A percentile compares a stretch with the other conserved stretches of the same genome.
These are phyloP conservation scores for Globisporangium sylvaticum DNA, from an alignment of 352 stramenopile species.

Conservation along the genomic window DNA sequence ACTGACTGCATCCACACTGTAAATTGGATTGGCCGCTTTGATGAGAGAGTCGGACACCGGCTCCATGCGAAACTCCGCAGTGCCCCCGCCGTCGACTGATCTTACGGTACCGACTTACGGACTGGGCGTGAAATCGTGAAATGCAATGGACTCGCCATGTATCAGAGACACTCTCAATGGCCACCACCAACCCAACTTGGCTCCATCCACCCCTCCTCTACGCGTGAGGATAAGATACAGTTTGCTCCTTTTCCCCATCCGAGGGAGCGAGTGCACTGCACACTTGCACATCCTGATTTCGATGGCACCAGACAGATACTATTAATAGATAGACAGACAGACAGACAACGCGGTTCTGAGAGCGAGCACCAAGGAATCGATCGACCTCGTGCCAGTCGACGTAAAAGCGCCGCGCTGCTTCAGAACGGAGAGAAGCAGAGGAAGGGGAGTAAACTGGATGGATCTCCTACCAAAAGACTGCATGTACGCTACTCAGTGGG, in stretches of 20 bases:
- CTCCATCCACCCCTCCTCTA: background rate
- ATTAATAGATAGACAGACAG: background rate
- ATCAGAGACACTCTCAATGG: background rate
- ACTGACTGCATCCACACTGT: background rate
- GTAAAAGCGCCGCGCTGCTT: background rate
- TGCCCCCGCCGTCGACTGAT: too few relatives aligned
- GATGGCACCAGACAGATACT: background rate
- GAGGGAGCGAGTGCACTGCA: background rate
- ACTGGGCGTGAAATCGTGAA: background rate
- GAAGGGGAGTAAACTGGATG: background rate
- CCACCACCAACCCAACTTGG: background rate
- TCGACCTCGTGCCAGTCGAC: background rate
- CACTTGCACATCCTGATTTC: background rate
- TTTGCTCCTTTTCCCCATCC: background rate
- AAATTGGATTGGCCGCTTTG: background rate
- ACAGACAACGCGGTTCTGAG: background rate
- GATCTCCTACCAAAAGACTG: background rate
- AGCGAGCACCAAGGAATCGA: background rate
- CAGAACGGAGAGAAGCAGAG: background rate
- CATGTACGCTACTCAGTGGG: background rate
- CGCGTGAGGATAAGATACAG: background rate
- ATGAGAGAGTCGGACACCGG: slow-evolving; percentile 2
- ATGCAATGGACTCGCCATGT: background rate
- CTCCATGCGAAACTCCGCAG: background rate
- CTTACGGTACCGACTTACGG: background rate